Evolutionary conservation across 179 eudicot species (phyloP).

Genomic region (Nepenthes alata): DNA sequence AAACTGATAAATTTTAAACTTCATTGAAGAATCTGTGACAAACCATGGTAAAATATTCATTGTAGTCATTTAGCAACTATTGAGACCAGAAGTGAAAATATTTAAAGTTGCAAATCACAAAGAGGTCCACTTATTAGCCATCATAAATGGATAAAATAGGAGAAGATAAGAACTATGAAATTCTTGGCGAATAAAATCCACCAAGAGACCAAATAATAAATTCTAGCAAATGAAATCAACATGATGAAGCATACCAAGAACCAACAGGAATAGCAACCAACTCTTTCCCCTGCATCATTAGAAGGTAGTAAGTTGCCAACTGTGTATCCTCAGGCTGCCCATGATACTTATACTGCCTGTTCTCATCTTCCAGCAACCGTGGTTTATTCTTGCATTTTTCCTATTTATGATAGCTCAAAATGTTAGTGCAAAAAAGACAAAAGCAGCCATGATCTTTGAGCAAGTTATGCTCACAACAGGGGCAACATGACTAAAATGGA

Average conservation of each 20-base stretch:
- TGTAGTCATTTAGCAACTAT: neutral
- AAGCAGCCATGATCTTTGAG: too few relatives aligned
- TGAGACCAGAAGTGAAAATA: neutral
- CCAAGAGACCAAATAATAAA: too few relatives aligned
- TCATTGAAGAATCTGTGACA: too few relatives aligned
- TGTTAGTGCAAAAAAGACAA: too few relatives aligned
- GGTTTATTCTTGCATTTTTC: conserved; percentile 94
- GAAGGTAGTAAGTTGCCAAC: conserved; percentile 81
- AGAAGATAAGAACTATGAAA: too few relatives aligned
- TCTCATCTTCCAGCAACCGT: conserved; percentile 93
- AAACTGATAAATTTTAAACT: too few relatives aligned
- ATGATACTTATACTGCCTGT: conserved; percentile 73
- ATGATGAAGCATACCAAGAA: conserved; percentile 50
- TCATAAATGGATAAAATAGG: too few relatives aligned
- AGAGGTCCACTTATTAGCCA: too few relatives aligned
- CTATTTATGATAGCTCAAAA: conserved; percentile 19
- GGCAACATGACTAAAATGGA: too few relatives aligned
- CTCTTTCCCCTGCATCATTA: conserved; percentile 83
- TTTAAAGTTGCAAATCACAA: too few relatives aligned
- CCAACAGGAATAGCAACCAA: conserved; percentile 92
- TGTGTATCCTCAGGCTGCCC: conserved; percentile 83
- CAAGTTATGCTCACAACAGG: too few relatives aligned
- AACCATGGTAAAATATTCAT: neutral
- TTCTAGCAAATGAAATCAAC: neutral
- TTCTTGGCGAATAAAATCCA: too few relatives aligned